phyloP scores from a whole-genome alignment of 495 filamentous ascomycete genomes.

The Aspergillus heteromorphus region DNA sequence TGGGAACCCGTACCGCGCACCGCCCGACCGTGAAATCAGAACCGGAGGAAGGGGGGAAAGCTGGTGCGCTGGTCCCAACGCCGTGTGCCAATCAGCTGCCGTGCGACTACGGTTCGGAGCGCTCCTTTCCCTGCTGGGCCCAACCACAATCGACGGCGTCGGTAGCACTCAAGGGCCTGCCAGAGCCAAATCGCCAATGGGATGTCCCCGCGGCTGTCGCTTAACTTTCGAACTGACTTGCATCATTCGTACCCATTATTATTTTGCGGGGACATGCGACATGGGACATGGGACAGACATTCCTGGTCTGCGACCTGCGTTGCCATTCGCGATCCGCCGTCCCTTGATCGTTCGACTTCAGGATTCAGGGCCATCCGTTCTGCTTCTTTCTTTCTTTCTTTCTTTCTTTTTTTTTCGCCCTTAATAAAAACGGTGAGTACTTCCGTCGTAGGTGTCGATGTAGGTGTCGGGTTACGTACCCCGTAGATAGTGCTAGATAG shows the following conservation, averaged over 20 bases:
- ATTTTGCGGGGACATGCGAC: conserved; percentile 13
- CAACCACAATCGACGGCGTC: conserved; percentile 10
- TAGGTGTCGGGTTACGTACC: too few relatives aligned
- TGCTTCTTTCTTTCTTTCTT: too few relatives aligned
- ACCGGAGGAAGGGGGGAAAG: background rate
- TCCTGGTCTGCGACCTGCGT: background rate
- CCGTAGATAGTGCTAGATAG: too few relatives aligned
- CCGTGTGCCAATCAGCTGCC: conserved; percentile 10
- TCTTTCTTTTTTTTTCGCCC: too few relatives aligned
- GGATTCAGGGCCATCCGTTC: too few relatives aligned
- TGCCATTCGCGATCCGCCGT: background rate
- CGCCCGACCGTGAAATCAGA: background rate
- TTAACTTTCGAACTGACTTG: conserved; percentile 12
- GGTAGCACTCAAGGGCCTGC: conserved; percentile 4
- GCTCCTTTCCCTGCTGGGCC: conserved; percentile 21
- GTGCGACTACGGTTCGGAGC: conserved; percentile 23
- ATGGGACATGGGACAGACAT: too few relatives aligned
- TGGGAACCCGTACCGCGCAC: background rate
- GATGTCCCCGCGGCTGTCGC: conserved; percentile 12
- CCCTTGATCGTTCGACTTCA: background rate
- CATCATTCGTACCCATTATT: background rate
- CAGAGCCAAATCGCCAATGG: too few relatives aligned
- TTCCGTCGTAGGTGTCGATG: too few relatives aligned
- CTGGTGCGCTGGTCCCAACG: background rate
- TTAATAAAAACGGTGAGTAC: too few relatives aligned